Conservation (phyloP, 139 green algal species). For the Axilococcus clingmanii region DNA sequence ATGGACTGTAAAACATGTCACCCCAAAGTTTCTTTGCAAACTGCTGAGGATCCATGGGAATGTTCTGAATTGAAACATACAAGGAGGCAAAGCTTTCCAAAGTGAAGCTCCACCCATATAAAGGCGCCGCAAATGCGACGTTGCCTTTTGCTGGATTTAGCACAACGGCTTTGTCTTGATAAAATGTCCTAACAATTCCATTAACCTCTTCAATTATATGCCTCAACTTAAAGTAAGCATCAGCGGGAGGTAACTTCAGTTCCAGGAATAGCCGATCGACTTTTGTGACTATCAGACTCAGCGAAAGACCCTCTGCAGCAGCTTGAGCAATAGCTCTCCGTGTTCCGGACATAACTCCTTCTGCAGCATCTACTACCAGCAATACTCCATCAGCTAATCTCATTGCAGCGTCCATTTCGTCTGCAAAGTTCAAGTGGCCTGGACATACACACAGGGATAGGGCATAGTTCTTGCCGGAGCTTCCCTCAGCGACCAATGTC, state of each 20-base stretch:
- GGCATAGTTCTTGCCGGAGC: conserved; percentile 76
- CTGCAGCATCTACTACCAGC: conserved; percentile 89
- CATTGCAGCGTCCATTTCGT: conserved; percentile 83
- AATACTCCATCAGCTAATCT: conserved; percentile 75
- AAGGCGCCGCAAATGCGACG: conserved; percentile 72
- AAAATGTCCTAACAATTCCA: conserved; percentile 30
- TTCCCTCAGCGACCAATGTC: conserved; percentile 73
- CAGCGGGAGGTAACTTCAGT: conserved; percentile 93
- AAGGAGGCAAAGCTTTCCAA: conserved; percentile 79
- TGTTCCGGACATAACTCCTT: conserved; percentile 89
- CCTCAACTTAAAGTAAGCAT: conserved; percentile 96
- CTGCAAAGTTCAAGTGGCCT: conserved; percentile 96
- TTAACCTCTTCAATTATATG: conserved; percentile 97
- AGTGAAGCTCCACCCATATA: conserved; percentile 87
- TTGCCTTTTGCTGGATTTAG: conserved; percentile 79
- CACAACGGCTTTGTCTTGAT: conserved; percentile 2
- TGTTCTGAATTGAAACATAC: conserved; percentile 41
- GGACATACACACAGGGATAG: conserved; percentile 79
- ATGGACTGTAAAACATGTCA: conserved; percentile 59
- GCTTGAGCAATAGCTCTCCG: conserved; percentile 71
- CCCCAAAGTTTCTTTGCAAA: conserved; percentile 68
- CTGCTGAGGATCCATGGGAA: conserved; percentile 25
- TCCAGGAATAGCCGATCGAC: conserved; percentile 84
- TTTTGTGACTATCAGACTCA: conserved; percentile 89
- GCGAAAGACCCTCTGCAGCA: conserved; percentile 71